These are phyloP conservation scores for Encephalitozoon romaleae DNA, from an alignment of 371 early-diverging fungal genomes.

Conservation along the genomic window DNA sequence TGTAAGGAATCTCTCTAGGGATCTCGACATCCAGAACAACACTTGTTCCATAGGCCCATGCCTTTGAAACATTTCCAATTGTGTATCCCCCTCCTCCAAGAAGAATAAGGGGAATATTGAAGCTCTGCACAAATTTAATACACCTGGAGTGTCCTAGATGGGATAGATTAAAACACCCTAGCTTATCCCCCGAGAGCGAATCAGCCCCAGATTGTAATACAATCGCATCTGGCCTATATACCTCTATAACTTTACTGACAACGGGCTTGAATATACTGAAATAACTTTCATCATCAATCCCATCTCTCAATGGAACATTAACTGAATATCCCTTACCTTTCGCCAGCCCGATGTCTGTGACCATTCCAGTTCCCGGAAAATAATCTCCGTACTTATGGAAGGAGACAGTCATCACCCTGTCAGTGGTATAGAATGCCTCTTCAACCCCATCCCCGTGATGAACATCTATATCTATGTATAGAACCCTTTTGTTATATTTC, in stretches of 20 bases:
- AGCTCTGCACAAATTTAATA: slow-evolving; percentile 77
- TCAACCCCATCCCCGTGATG: slow-evolving; percentile 98
- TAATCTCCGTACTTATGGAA: slow-evolving; percentile 94
- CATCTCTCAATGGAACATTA: slow-evolving; percentile 90
- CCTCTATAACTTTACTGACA: slow-evolving; percentile 71
- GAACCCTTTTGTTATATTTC: slow-evolving; percentile 78
- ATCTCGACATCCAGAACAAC: slow-evolving; percentile 57
- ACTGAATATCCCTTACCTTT: slow-evolving; percentile 80
- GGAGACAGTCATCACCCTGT: slow-evolving; percentile 91
- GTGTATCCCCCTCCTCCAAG: slow-evolving; percentile 99
- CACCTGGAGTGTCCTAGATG: slow-evolving; percentile 72
- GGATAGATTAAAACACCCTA: slow-evolving; percentile 93
- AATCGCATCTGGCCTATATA: slow-evolving; percentile 82
- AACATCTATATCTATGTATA: slow-evolving; percentile 96
- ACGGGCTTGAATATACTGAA: slow-evolving; percentile 73
- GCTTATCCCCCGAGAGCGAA: slow-evolving; percentile 88
- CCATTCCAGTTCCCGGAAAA: slow-evolving; percentile 90
- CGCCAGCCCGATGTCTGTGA: slow-evolving; percentile 65
- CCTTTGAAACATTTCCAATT: slow-evolving; percentile 85
- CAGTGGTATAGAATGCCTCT: slow-evolving; percentile 95
- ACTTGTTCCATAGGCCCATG: slow-evolving; percentile 68
- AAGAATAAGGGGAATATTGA: slow-evolving; percentile 79
- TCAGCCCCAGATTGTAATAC: slow-evolving; percentile 99
- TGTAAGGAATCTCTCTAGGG: slow-evolving; percentile 53
- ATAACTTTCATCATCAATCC: slow-evolving; percentile 87